Evolutionary conservation across 2,329 filamentous ascomycete species (phyloP), one percentile per base, ranked within the genome.

Genomic region (Blumeriella jaapii): DNA sequence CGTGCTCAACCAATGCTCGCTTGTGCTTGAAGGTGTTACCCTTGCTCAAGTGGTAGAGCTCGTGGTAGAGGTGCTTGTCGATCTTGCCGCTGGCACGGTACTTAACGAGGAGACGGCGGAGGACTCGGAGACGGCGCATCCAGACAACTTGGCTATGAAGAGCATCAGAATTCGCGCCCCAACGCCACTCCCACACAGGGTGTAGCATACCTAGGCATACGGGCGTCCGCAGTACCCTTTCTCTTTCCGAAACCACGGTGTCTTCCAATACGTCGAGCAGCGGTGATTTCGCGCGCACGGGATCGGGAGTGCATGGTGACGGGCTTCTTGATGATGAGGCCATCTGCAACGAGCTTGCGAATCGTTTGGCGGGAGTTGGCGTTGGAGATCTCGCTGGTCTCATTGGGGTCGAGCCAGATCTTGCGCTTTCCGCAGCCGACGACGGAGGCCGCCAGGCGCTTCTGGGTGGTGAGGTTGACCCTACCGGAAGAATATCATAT

Each of bases 11-110:
- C 59, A 98, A 81, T 62, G 87, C 91, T 71, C 91, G 82, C 87
- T 96, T 98, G 85, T 98, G 91, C 87, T 98, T 98, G 83, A 98
- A 98, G 67, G 91, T 89, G 82, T 98, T 98, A 93, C 91, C 93
- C 87, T 98, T 98, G 81, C 83, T 91, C 65, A 93, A 74, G 70
- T 95, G 91, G 79, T 98, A 98, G 56, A 98, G 85, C 74, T 96
- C 87, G 79, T 98, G 91, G 80, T 98, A 98, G 48, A 98, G 86
- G 78, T 98, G 91, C 82, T 98, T 98, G 75, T 98, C 91, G 66
- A 98, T 98, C 83, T 98, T 98, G 69, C 93, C 93, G 61, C 82
- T 83, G 67, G 89, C 89, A 69, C 91, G 91, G 78, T 98, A 98
- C 78, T 96, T 96, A 75, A 95, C 91, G 56, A 98, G 76, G 47